Percentiles rank a stretch among this genome's conserved stretches.
These are phyloP conservation scores for Penicillium sp. DNA, from an alignment of 2,329 filamentous ascomycete species.

Conservation along the genomic window DNA sequence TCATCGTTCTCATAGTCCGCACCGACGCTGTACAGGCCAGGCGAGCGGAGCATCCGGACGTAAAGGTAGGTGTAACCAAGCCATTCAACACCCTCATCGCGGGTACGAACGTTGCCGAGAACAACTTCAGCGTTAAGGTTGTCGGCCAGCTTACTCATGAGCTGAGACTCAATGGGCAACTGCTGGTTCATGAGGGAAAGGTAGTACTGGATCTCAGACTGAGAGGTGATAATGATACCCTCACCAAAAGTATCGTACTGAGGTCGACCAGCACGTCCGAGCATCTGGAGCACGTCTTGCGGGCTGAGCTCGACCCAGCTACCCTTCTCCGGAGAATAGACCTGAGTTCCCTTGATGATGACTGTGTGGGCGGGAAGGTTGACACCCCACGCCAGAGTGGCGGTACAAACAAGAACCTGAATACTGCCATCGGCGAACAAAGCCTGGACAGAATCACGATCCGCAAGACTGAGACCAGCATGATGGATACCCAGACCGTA, in stretches of 20 bases:
- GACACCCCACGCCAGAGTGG: conserved; percentile 98
- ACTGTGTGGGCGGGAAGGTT: conserved; percentile 97
- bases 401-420: conserved; percentile 94
- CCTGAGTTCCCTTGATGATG: conserved; percentile 97
- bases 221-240: conserved; percentile 97
- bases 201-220: conserved; percentile 95
- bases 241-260: conserved; percentile 98
- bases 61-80: conserved; percentile 98
- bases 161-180: conserved; percentile 93
- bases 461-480: conserved; percentile 93
- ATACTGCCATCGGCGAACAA: conserved; percentile 89
- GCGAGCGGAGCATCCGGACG: conserved; percentile 94
- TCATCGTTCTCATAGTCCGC: conserved; percentile 94
- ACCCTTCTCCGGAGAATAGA: conserved; percentile 98
- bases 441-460: conserved; percentile 92
- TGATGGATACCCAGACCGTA: conserved; percentile 99
- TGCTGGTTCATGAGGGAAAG: conserved; percentile 96
- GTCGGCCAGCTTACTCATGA: conserved; percentile 89
- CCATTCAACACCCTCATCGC: conserved; percentile 99
- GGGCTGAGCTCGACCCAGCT: conserved; percentile 98
- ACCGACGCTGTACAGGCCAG: conserved; percentile 91
- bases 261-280: conserved; percentile 92
- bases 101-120: conserved; percentile 83
- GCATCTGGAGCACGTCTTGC: conserved; percentile 97
- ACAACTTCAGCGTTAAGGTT: conserved; percentile 97